Evolutionary conservation across 257 asterid species (phyloP), one percentile per base, ranked within the genome.

Genomic region (Nicotiana obtusifolia): DNA sequence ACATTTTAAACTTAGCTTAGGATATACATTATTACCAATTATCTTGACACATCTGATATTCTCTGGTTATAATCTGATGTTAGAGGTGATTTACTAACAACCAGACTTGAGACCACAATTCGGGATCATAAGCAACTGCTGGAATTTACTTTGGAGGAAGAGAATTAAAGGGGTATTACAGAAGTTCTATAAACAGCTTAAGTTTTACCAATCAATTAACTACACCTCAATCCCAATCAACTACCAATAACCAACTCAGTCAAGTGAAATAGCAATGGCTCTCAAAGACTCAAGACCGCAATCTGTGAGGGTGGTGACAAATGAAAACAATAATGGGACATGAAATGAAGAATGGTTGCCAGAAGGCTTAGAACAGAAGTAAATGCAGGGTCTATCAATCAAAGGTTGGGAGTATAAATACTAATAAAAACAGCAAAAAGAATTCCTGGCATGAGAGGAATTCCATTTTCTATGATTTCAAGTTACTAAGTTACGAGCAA

Each of bases 251-350:
- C 41, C 41, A 35, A 35, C 41, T 35, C 41, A 16, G 71, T 84
- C 5, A 87, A 83, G 82, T 19, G 87, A 87, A 82, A 79, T 87
- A 31, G 88, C 88, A 7, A 31, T 56, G 71, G 88, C 78, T 1
- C 86, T 87, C 2, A 87, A 87, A 54, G 33, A 13, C 2, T 80
- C 90, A 0, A 82, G 82, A 64, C 83, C 19, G 1, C n/a, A 81
- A 16, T 87, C 78, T 80, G 37, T 83, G 11, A 85, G 85, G 86
- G 88, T 71, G 1, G 41, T 87, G 49, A 59, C 78, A 28, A 78
- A 76, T 13, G 56, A 64, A 26, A n/a, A 4, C 0, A 64, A 10
- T 5, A 61, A 76, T 2, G 83, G 61, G 20, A 16, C 60, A 0
- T 54, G 31, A 4, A 2, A 2, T 0, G 3, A 54, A 8, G 64